These are phyloP conservation scores for Ilyonectria mors-panacis DNA, from an alignment of 2,329 filamentous ascomycete species.

Conservation along the genomic window DNA sequence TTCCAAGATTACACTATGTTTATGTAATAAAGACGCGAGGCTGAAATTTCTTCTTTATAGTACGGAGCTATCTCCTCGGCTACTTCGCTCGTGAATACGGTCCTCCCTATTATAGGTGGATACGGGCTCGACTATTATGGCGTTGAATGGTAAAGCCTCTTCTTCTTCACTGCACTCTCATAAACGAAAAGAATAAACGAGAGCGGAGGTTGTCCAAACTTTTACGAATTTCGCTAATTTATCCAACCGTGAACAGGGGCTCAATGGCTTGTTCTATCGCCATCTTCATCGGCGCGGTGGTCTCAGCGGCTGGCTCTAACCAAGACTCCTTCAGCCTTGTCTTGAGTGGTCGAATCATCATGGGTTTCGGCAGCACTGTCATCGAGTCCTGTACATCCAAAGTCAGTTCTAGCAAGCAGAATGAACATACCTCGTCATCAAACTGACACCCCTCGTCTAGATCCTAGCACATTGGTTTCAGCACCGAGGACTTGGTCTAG, in stretches of 20 bases:
- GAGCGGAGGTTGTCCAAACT: background rate
- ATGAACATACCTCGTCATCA: background rate
- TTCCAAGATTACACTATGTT: background rate
- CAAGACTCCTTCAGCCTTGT: conserved; percentile 41
- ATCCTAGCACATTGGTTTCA: conserved; percentile 49
- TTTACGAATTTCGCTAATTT: background rate
- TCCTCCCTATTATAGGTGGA: conserved; percentile 47
- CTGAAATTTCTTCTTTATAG: conserved; percentile 22
- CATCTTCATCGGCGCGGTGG: conserved; percentile 43
- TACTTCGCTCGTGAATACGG: conserved; percentile 45
- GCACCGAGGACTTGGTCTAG: conserved; percentile 41
- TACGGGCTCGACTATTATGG: conserved; percentile 47
- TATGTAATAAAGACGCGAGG: background rate
- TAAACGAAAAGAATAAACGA: background rate
- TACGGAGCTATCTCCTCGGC: conserved; percentile 46
- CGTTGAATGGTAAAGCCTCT: conserved; percentile 41
- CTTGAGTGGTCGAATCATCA: conserved; percentile 42
- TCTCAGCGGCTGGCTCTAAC: conserved; percentile 44
- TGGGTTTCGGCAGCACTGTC: conserved; percentile 48
- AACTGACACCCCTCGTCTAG: conserved; percentile 14
- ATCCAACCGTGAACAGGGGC: conserved; percentile 30
- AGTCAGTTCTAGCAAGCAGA: conserved; percentile 21
- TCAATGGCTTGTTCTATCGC: conserved; percentile 41
- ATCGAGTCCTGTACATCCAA: conserved; percentile 48
- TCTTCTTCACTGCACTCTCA: background rate